phyloP scores from a whole-genome alignment of 2,329 filamentous ascomycete genomes.

The Clarireedia monteithiana region DNA sequence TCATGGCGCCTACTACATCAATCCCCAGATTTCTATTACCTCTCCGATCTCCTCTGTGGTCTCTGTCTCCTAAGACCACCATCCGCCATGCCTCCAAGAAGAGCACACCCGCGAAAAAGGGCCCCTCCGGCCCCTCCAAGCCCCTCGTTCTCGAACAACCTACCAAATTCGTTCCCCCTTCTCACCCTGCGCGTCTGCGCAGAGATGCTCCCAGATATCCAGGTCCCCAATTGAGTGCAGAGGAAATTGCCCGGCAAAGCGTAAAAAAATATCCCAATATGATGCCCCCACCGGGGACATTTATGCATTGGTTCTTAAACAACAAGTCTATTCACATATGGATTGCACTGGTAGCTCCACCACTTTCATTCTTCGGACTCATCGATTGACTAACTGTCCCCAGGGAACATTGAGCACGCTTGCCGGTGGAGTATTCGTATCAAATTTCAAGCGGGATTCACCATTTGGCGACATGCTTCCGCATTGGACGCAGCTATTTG shows the following conservation, averaged over 20 bases:
- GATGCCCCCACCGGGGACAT: slow-evolving; percentile 77
- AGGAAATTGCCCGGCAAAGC: slow-evolving; percentile 59
- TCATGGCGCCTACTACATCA: slow-evolving; percentile 34
- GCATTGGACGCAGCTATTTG: slow-evolving; percentile 56
- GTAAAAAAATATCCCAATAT: slow-evolving; percentile 76
- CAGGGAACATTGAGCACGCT: slow-evolving; percentile 39
- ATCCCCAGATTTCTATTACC: slow-evolving; percentile 65
- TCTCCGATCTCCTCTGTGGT: slow-evolving; percentile 50
- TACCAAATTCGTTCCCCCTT: slow-evolving; percentile 83
- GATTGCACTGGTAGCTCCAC: slow-evolving; percentile 66
- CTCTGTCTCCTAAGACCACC: slow-evolving; percentile 26
- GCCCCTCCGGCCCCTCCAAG: slow-evolving; percentile 32
- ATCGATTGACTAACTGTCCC: too few relatives aligned
- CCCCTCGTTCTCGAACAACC: slow-evolving; percentile 76
- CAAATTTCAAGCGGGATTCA: slow-evolving; percentile 72
- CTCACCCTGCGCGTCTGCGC: slow-evolving; percentile 66
- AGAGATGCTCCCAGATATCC: slow-evolving; percentile 54
- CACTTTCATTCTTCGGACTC: not conserved
- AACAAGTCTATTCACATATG: slow-evolving; percentile 68
- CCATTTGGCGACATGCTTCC: slow-evolving; percentile 76
- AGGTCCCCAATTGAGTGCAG: slow-evolving; percentile 59
- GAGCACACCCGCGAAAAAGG: slow-evolving; percentile 14
- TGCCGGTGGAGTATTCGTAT: slow-evolving; percentile 63
- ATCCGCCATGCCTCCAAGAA: slow-evolving; percentile 31
- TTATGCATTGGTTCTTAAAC: slow-evolving; percentile 77